phyloP scores from a whole-genome alignment of 108 stramenopile species.

The Cyclotella cryptica region DNA sequence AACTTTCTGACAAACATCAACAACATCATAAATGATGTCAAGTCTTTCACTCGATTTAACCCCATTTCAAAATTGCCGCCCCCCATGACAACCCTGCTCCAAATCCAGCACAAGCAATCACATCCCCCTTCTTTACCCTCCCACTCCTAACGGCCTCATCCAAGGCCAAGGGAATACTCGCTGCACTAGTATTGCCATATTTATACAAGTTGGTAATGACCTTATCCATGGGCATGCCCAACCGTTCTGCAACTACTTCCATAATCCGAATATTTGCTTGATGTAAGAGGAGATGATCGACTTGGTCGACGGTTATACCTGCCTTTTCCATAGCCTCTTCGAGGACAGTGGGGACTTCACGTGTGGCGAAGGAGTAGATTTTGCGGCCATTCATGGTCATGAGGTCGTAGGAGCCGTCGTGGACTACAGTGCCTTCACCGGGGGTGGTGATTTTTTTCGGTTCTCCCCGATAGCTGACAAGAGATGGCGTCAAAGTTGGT shows the following conservation, averaged over 20 bases:
- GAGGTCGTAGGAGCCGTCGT: slow-evolving; percentile 76
- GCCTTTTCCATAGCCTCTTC: slow-evolving; percentile 90
- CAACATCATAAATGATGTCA: too few species aligned
- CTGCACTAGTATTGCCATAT: slow-evolving; percentile 97
- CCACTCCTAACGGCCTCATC: slow-evolving; percentile 93
- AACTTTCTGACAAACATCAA: too few species aligned
- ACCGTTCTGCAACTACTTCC: slow-evolving; percentile 91
- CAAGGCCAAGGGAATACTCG: slow-evolving; percentile 92
- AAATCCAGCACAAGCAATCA: slow-evolving; percentile 97
- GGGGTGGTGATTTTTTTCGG: slow-evolving; percentile 76
- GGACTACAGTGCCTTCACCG: slow-evolving; percentile 69
- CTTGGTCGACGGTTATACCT: slow-evolving; percentile 87
- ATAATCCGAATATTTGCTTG: slow-evolving; percentile 99
- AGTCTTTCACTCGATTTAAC: slow-evolving; percentile 30
- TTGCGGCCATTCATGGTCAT: slow-evolving; percentile 94
- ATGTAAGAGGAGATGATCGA: slow-evolving; percentile 95
- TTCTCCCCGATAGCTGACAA: slow-evolving; percentile 71
- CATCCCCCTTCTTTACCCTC: slow-evolving; percentile 95
- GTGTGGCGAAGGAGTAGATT: slow-evolving; percentile 96
- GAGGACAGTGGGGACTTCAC: slow-evolving; percentile 92
- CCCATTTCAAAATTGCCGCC: slow-evolving; percentile 94
- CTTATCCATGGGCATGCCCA: slow-evolving; percentile 94
- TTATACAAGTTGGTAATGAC: slow-evolving; percentile 90
- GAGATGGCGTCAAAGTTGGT: not conserved
- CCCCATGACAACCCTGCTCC: slow-evolving; percentile 98